Conservation (phyloP, 176 grass and related monocot genomes). For the Carex kokanica region DNA sequence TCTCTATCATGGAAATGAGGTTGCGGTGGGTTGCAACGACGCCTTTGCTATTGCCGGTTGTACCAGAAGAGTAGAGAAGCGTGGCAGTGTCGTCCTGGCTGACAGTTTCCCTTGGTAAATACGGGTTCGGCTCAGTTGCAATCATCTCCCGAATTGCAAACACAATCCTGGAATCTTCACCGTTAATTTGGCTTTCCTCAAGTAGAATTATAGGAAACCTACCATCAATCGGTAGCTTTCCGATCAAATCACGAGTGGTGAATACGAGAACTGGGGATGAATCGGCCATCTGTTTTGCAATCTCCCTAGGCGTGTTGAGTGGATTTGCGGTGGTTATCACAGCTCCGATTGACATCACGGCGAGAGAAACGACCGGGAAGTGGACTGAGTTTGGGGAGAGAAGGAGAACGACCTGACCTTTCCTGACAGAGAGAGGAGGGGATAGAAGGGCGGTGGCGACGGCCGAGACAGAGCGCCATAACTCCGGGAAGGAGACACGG, state of each 20-base stretch:
- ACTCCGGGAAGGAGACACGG: slow-evolving; percentile 51
- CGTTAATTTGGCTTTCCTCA: slow-evolving; percentile 14
- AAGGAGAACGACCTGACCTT: slow-evolving; percentile 69
- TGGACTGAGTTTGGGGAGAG: slow-evolving; percentile 82
- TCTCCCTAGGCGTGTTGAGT: slow-evolving; percentile 69
- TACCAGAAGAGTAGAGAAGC: slow-evolving; percentile 94
- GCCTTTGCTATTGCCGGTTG: slow-evolving; percentile 86
- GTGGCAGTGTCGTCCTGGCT: slow-evolving; percentile 81
- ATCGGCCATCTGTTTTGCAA: slow-evolving; percentile 80
- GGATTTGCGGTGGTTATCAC: slow-evolving; percentile 89
- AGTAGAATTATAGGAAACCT: slow-evolving; percentile 62
- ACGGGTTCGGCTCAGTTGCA: slow-evolving; percentile 35
- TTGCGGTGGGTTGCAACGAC: slow-evolving; percentile 86
- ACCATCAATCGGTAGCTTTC: slow-evolving; percentile 41
- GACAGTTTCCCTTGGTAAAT: slow-evolving; percentile 34
- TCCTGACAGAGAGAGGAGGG: slow-evolving; percentile 60
- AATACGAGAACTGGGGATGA: slow-evolving; percentile 74
- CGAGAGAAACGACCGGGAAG: slow-evolving; percentile 85
- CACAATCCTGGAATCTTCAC: slow-evolving; percentile 47
- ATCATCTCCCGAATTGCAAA: slow-evolving; percentile 69
- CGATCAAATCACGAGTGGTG: slow-evolving; percentile 63
- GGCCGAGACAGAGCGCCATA: slow-evolving; percentile 62
- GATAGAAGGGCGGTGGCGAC: slow-evolving; percentile 61
- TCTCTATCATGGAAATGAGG: slow-evolving; percentile 93
- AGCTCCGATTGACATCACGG: slow-evolving; percentile 72